A percentile compares a stretch with the other conserved stretches of the same genome.
These are phyloP conservation scores for Adansonia rubrostipa DNA, from an alignment of 441 rosid species.

Conservation along the genomic window DNA sequence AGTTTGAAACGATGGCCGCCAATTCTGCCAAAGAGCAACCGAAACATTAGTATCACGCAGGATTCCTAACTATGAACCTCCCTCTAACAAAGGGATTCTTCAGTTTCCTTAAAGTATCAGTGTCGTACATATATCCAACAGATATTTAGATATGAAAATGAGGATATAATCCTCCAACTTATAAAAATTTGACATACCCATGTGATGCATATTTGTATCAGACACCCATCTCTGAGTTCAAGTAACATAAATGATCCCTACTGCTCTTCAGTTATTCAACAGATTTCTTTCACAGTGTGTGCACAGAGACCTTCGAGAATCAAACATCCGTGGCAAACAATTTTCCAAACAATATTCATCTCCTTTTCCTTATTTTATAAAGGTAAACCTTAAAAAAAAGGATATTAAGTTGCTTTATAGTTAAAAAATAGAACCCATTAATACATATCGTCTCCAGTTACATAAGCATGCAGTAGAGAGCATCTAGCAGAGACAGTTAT, in stretches of 20 bases:
- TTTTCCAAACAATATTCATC: neutral
- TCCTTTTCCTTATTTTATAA: neutral
- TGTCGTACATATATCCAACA: too few relatives aligned
- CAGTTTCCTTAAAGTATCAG: too few relatives aligned
- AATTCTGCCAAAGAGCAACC: neutral
- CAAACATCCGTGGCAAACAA: too few relatives aligned
- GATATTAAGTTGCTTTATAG: neutral
- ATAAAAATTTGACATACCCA: too few relatives aligned
- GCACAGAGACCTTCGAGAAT: too few relatives aligned
- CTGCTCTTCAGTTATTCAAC: neutral
- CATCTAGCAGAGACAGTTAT: conserved; percentile 17
- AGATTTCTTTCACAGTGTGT: too few relatives aligned
- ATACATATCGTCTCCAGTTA: conserved; percentile 1
- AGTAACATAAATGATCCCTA: neutral
- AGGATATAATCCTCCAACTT: too few relatives aligned
- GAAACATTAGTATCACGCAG: neutral
- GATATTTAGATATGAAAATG: too few relatives aligned
- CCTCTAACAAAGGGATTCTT: too few relatives aligned
- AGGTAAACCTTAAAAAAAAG: neutral
- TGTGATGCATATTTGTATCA: too few relatives aligned
- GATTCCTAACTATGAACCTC: neutral
- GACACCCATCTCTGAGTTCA: too few relatives aligned
- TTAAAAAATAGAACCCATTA: neutral
- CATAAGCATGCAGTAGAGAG: neutral
- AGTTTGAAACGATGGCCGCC: neutral